These are phyloP conservation scores for Hylodesmum podocarpum DNA, from an alignment of 306 rosid genomes.

Conservation along the genomic window DNA sequence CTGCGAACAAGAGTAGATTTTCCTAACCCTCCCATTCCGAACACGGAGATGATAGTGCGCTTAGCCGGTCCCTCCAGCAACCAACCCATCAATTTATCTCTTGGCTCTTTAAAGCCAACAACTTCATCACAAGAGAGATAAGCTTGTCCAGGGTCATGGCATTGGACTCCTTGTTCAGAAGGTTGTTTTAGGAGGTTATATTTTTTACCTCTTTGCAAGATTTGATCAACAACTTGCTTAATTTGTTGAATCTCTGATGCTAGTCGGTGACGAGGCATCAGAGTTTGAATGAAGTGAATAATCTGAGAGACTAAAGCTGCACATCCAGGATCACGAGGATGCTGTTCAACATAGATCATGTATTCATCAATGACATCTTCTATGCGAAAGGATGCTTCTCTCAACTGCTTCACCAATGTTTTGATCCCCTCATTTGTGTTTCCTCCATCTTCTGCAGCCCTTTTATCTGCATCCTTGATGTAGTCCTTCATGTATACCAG, in stretches of 20 bases:
- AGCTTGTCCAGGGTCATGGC: not conserved
- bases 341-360: not conserved
- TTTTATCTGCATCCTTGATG: slow-evolving; percentile 20
- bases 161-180: not conserved
- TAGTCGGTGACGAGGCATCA: not conserved
- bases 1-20: not conserved
- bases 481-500: slow-evolving; percentile 5
- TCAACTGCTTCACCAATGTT: not conserved
- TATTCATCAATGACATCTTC: not conserved
- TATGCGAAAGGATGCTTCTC: not conserved
- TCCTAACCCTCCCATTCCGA: not conserved
- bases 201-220: not conserved
- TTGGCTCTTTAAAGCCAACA: not conserved
- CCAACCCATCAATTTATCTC: not conserved
- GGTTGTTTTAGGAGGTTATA: not conserved
- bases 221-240: not conserved
- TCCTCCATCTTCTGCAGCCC: not conserved
- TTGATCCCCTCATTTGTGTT: not conserved
- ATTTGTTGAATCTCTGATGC: not conserved
- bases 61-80: not conserved
- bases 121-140: no score
- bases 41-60: not conserved
- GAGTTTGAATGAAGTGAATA: not conserved
- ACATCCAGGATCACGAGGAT: not conserved
- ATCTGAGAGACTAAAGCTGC: not conserved